Evolutionary conservation across 805 yeast genomes (phyloP).

Genomic region (Candida qinlingensis): DNA sequence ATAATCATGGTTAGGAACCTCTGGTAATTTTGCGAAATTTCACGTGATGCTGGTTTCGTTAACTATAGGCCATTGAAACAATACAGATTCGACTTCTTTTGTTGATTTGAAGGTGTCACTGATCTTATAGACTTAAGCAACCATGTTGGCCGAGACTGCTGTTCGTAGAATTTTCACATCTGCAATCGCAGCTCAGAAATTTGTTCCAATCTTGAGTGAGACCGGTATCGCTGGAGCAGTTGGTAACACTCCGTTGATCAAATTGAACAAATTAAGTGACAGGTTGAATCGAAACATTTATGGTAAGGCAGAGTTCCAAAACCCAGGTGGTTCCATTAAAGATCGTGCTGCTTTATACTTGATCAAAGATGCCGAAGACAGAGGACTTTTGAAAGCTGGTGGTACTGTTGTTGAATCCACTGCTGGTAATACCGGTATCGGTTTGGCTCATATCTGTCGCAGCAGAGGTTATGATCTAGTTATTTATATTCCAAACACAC

Average conservation of each 20-base stretch:
- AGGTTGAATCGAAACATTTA: constrained; percentile 68
- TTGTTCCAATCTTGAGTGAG: constrained; percentile 54
- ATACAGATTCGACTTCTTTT: neutral
- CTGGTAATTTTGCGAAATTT: constrained; percentile 1
- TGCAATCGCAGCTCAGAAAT: constrained; percentile 4
- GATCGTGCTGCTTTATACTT: constrained; percentile 84
- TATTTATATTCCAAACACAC: constrained; percentile 89
- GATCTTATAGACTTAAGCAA: neutral
- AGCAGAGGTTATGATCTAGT: constrained; percentile 80
- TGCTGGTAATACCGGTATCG: constrained; percentile 96
- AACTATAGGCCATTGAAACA: neutral
- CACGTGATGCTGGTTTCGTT: constrained; percentile 3
- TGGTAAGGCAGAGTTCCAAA: constrained; percentile 89
- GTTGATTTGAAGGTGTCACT: no score
- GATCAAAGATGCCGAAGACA: constrained; percentile 70
- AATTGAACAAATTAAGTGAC: constrained; percentile 49
- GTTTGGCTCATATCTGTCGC: constrained; percentile 76
- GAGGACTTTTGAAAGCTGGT: constrained; percentile 61
- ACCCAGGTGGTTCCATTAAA: constrained; percentile 91
- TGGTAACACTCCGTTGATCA: constrained; percentile 88
- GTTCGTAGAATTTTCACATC: constrained; percentile 11
- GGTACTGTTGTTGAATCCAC: constrained; percentile 92
- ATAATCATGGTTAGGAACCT: neutral
- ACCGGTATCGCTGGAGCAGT: constrained; percentile 76
- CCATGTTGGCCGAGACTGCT: constrained; percentile 10